Base-by-base conservation (phyloP, 2,329 filamentous ascomycete genomes). In the Fusarium hostae region DNA sequence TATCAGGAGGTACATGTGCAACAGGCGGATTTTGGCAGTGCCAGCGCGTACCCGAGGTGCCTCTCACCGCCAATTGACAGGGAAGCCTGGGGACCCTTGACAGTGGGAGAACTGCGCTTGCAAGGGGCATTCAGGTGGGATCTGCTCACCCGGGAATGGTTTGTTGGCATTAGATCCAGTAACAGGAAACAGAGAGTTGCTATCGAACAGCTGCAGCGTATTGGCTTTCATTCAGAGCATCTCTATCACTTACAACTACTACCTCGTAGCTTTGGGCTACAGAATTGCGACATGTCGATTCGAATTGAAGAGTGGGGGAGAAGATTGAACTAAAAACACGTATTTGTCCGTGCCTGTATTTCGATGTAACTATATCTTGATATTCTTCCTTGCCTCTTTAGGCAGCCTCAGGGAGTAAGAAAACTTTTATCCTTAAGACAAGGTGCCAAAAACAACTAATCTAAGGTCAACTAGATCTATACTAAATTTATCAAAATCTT, bases 11-110 rank as follows among this genome's bases (percentile, higher is more conserved):
- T 66, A 66, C 63, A 50, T 59, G 62, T 63, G 67, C 71, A 48
- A 68, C 48, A 22, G 56, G 63, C 61, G 22, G 63, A 51, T 28
- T 60, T 50, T 41, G 30, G 63, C 70, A 58, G 39, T 37, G 28
- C 15, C 6, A 37, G 22, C 15, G 59, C 16, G 75, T 77, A 77
- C 72, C 62, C 39, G 37, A 32, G 34, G 40, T 45, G 56, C 44
- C 63, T 66, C 75, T 77, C 75, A 77, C 75, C 75, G 75, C 75
- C 74, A 77, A 76, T 77, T 77, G 75, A 76, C 73, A 71, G 56
- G 66, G 68, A 65, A 64, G 56, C 58, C 70, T 63, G 56, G 70
- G 72, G 57, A 54, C 66, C 62, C 70, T 59, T 68, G 70, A 48
- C 55, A 63, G 58, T 44, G 66, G 71, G 64, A 59, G 56, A 66